Conservation (phyloP, 371 early-diverging fungal genomes). For the Circinella minor region DNA sequence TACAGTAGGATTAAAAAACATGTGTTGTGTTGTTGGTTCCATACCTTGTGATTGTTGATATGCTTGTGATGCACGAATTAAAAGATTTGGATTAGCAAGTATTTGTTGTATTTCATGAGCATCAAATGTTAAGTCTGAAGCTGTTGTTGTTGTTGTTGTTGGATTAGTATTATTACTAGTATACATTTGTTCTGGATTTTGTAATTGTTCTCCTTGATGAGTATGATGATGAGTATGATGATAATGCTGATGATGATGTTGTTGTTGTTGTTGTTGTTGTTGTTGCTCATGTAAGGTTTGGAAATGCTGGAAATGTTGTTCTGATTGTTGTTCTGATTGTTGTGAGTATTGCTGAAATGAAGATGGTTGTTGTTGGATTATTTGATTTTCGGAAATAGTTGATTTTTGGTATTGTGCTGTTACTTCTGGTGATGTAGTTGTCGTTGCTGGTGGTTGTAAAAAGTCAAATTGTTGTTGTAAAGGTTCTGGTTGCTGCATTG, state of each 20-base stretch:
- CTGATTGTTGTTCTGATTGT: background rate
- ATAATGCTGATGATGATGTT: too few relatives aligned
- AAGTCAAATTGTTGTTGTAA: background rate
- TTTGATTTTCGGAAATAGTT: too few relatives aligned
- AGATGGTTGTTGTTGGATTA: too few relatives aligned
- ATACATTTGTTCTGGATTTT: too few relatives aligned
- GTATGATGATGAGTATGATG: background rate
- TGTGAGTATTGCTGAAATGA: background rate
- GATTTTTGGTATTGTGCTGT: too few relatives aligned
- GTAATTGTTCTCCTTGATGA: too few relatives aligned
- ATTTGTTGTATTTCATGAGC: background rate
- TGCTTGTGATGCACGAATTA: background rate
- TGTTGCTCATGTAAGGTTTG: background rate
- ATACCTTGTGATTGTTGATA: background rate
- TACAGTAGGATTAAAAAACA: background rate
- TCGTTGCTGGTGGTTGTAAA: too few relatives aligned
- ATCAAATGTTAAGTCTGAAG: too few relatives aligned
- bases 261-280: background rate
- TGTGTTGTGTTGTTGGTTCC: background rate
- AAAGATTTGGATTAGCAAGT: background rate
- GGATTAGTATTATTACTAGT: background rate
- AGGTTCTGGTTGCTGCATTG: too few relatives aligned
- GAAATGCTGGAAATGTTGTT: too few relatives aligned
- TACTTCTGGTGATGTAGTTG: too few relatives aligned
- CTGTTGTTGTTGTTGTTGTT: background rate